Percentiles rank a stretch among this genome's conserved stretches.
Conservation (phyloP, 441 rosid genomes). For the Aquilaria agallochum region DNA sequence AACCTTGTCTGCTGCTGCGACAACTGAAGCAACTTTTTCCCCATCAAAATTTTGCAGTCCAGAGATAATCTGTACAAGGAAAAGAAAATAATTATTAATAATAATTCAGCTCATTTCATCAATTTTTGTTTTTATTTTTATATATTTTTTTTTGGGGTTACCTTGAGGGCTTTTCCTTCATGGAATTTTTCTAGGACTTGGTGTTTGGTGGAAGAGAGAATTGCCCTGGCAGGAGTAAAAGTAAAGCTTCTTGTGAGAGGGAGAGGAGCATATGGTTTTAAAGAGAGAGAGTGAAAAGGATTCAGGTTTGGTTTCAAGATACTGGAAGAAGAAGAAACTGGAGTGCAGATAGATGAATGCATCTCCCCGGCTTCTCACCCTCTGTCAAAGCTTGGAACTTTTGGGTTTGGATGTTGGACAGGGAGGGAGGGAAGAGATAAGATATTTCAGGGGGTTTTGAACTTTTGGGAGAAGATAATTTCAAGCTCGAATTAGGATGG, state of each 20-base stretch:
- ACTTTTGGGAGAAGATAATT: not conserved
- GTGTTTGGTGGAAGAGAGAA: constrained; percentile 35
- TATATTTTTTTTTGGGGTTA: not conserved
- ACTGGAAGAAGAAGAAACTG: constrained; percentile 26
- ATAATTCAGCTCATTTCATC: not conserved
- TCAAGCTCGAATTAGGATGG: not conserved
- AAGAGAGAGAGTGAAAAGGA: constrained; percentile 24
- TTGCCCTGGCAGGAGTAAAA: constrained; percentile 25
- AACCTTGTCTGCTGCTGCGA: constrained; percentile 67
- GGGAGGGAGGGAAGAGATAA: constrained; percentile 18
- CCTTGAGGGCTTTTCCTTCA: constrained; percentile 56
- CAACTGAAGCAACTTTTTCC: constrained; percentile 55
- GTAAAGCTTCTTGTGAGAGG: constrained; percentile 17
- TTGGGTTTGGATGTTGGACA: not conserved
- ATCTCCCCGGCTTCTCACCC: constrained; percentile 2
- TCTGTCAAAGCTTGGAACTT: not conserved
- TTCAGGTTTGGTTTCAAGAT: constrained; percentile 29
- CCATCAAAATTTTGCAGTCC: constrained; percentile 52
- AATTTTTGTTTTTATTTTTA: not conserved
- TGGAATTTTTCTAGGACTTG: constrained; percentile 37
- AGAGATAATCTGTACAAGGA: constrained; percentile 39
- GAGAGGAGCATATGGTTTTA: constrained; percentile 19
- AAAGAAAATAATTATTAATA: not conserved
- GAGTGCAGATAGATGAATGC: constrained; percentile 30
- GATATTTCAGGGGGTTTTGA: not conserved